Evolutionary conservation across 1,139 yeast species (phyloP).

Genomic region (Suhomyces taliae): DNA sequence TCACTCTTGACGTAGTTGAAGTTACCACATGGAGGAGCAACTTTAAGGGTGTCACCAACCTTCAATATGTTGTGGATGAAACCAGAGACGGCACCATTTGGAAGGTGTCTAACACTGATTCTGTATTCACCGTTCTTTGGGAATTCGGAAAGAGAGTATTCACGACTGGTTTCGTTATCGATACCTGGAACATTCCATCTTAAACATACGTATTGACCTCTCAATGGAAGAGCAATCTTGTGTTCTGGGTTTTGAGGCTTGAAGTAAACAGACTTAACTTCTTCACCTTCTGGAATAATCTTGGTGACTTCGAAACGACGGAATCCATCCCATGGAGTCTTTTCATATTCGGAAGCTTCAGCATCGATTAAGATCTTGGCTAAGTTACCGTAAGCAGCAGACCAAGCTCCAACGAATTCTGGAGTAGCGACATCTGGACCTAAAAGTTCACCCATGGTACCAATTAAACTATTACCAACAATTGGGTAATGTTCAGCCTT

Average conservation of each 20-base stretch:
- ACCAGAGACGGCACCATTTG: conserved; percentile 51
- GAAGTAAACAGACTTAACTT: conserved; percentile 54
- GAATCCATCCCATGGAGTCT: conserved; percentile 56
- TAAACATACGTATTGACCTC: conserved; percentile 66
- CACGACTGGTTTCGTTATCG: conserved; percentile 42
- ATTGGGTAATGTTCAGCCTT: conserved; percentile 64
- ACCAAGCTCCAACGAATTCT: conserved; percentile 65
- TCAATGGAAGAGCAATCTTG: conserved; percentile 34
- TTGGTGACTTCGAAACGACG: conserved; percentile 49
- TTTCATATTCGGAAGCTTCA: conserved; percentile 49
- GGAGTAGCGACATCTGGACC: conserved; percentile 59
- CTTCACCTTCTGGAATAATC: conserved; percentile 43
- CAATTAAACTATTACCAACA: conserved; percentile 57
- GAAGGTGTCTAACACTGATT: conserved; percentile 52
- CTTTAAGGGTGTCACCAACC: conserved; percentile 50
- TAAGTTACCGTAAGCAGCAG: conserved; percentile 60
- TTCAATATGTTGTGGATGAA: conserved; percentile 50
- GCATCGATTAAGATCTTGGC: conserved; percentile 61
- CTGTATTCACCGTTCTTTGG: conserved; percentile 40
- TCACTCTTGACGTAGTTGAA: conserved; percentile 33
- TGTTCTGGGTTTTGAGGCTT: conserved; percentile 44
- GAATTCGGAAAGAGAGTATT: conserved; percentile 49
- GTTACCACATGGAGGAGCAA: conserved; percentile 64
- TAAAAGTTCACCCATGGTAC: conserved; percentile 53
- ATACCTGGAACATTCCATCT: conserved; percentile 37